phyloP scores from a whole-genome alignment of 108 stramenopile species.

The Aurantiochytrium sp. region DNA sequence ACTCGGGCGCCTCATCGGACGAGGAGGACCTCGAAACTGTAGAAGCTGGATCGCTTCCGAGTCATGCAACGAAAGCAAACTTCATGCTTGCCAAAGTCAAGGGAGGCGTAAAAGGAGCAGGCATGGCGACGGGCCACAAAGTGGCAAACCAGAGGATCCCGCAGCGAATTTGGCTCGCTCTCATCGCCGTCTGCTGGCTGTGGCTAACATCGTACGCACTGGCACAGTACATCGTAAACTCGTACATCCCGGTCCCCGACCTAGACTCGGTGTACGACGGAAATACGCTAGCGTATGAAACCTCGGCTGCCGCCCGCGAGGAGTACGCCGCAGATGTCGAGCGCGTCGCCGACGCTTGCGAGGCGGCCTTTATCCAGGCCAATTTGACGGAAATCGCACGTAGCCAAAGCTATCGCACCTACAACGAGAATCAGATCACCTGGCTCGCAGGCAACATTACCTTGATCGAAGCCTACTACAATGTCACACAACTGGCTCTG shows the following conservation, averaged over 20 bases:
- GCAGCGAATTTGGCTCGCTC: not conserved
- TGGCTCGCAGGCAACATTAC: not conserved
- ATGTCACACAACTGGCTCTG: not conserved
- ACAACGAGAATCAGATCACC: not conserved
- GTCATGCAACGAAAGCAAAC: not conserved
- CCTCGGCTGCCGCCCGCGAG: not conserved
- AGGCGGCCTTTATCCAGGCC: not conserved
- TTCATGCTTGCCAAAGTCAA: not conserved
- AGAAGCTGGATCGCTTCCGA: not conserved
- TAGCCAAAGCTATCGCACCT: not conserved
- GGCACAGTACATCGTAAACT: not conserved
- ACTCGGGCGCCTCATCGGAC: not conserved
- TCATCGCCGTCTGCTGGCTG: not conserved
- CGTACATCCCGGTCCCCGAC: not conserved
- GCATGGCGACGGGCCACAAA: not conserved
- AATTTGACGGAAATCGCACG: not conserved
- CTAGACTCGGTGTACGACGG: not conserved
- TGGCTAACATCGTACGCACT: not conserved
- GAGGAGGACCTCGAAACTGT: not conserved
- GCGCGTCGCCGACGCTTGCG: not conserved
- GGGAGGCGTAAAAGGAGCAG: not conserved
- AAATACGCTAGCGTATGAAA: not conserved
- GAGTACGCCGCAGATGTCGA: not conserved
- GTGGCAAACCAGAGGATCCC: not conserved
- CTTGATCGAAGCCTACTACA: not conserved